Percentiles rank a stretch among this genome's conserved stretches.
Evolutionary conservation across 2,329 filamentous ascomycete genomes (phyloP).

Genomic region (Dactylellina leptospora): DNA sequence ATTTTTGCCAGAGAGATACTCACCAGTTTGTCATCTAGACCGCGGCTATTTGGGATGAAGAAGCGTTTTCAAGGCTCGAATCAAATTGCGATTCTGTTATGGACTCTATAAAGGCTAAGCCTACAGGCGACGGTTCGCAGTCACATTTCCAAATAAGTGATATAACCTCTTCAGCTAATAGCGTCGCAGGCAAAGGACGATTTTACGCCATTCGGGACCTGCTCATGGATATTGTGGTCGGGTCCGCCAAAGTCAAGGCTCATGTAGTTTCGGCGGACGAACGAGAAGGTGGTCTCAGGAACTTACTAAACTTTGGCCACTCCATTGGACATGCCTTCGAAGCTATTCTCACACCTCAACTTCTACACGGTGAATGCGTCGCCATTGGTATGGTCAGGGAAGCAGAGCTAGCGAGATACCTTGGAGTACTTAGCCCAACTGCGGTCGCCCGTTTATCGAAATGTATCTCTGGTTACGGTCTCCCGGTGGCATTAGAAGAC

Average conservation of each 20-base stretch:
- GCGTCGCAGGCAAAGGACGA: conserved; percentile 63
- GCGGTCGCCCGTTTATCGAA: conserved; percentile 90
- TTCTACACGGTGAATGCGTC: conserved; percentile 94
- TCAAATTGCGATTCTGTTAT: conserved; percentile 81
- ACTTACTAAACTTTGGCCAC: conserved; percentile 96
- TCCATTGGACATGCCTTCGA: conserved; percentile 98
- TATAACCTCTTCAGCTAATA: conserved; percentile 1
- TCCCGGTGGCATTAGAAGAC: conserved; percentile 86
- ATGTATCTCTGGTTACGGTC: conserved; percentile 90
- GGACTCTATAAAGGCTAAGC: conserved; percentile 72
- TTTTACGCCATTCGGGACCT: conserved; percentile 76
- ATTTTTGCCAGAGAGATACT: no score
- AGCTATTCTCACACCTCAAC: conserved; percentile 91
- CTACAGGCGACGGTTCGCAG: conserved; percentile 61
- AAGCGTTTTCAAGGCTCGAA: conserved; percentile 85
- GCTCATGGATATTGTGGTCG: conserved; percentile 81
- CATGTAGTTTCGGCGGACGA: conserved; percentile 94
- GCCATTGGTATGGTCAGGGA: conserved; percentile 99
- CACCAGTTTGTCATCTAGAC: conserved; percentile 70
- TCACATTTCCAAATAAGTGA: no score
- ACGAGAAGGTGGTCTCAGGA: conserved; percentile 89
- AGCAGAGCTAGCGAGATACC: conserved; percentile 86
- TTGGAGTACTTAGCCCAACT: conserved; percentile 83
- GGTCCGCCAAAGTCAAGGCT: conserved; percentile 91
- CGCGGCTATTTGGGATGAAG: conserved; percentile 91